phyloP scores from a whole-genome alignment of 176 grass and related monocot genomes.

The Hyparrhenia diplandra region DNA sequence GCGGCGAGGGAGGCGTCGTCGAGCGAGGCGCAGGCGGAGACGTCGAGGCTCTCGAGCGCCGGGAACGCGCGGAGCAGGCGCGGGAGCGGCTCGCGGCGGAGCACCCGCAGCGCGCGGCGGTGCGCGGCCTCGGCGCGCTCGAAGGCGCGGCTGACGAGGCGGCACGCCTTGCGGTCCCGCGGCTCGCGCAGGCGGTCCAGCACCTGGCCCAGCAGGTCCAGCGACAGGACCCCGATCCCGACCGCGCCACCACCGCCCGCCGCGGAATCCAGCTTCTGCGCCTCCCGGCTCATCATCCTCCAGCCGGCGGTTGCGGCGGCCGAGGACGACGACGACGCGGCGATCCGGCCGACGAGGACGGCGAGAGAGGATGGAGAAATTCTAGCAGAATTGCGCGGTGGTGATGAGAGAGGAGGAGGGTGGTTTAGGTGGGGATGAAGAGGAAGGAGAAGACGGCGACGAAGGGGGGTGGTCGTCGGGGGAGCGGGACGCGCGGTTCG shows the following conservation, averaged over 20 bases:
- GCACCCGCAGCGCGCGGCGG: slow-evolving; percentile 54
- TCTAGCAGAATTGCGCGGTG: fast-evolving
- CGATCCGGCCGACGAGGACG: neutral
- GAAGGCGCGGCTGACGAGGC: slow-evolving; percentile 69
- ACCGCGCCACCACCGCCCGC: too few relatives aligned
- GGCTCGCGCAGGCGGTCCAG: slow-evolving; percentile 63
- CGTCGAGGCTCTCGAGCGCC: slow-evolving; percentile 63
- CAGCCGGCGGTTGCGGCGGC: neutral
- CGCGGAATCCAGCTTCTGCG: neutral
- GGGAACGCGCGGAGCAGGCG: slow-evolving; percentile 53
- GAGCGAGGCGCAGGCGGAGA: slow-evolving; percentile 74
- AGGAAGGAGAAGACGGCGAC: slow-evolving; percentile 80
- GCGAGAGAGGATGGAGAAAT: neutral
- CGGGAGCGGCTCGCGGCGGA: slow-evolving; percentile 61
- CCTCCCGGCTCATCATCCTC: slow-evolving; percentile 26
- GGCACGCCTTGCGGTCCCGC: slow-evolving; percentile 72
- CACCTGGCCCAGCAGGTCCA: slow-evolving; percentile 72
- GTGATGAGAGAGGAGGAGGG: too few relatives aligned
- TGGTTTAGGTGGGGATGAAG: slow-evolving; percentile 79
- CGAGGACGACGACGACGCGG: neutral
- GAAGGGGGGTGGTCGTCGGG: slow-evolving; percentile 37
- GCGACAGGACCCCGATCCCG: slow-evolving; percentile 31
- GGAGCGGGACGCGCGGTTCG: slow-evolving; percentile 31
- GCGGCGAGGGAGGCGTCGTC: slow-evolving; percentile 60
- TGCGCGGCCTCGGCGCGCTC: slow-evolving; percentile 58